Base-by-base conservation (phyloP, 345 rosid genomes). In the Hibiscus tridactylites region DNA sequence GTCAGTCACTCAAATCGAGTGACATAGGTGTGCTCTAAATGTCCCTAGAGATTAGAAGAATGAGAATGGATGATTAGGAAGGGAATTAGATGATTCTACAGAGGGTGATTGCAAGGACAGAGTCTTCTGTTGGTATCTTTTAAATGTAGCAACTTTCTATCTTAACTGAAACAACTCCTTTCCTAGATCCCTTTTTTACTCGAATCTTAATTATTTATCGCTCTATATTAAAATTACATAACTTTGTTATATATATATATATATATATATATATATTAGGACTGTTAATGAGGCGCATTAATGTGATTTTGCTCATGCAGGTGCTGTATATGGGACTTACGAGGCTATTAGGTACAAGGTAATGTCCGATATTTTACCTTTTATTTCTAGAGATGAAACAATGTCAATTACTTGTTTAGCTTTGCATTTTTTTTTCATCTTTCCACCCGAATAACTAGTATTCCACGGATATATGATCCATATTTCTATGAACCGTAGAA, bases 321-420 rank as follows among this genome's bases (percentile, higher is more conserved):
- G 91, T 71, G 89, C 89, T 74, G 88, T 85, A 2, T 84, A 85
- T 72, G 91, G 91, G 74, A 85, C 91, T 15, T 87, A 81, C 64
- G 89, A 87, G 59, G 88, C 91, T 7, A 71, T 87, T 71, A 66
- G 89, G 63, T 78, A 73, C 69, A 81, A 79, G 82, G 81, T 78
- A 78, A 44, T 42, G 64, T 50, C 61, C 35, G 3, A 16, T 29
- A 17, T 31, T 21, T 44, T 29, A 29, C 42, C 12, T 44, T 46
- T 42, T 24, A 15, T 37, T 35, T 37, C 53, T 10, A 63, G 8
- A 37, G 12, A 52, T 37, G 35, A 35, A 42, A 24, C 42, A 15
- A 39, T 28, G 12, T 24, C 44, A 54, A 59, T 47, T 47, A 3
- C 13, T 2, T 13, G n/a, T 64, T 64, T 13, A 5, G 15, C 10